Evolutionary conservation across 768 basidiomycete genomes (phyloP).

Genomic region (Collybia nuda): DNA sequence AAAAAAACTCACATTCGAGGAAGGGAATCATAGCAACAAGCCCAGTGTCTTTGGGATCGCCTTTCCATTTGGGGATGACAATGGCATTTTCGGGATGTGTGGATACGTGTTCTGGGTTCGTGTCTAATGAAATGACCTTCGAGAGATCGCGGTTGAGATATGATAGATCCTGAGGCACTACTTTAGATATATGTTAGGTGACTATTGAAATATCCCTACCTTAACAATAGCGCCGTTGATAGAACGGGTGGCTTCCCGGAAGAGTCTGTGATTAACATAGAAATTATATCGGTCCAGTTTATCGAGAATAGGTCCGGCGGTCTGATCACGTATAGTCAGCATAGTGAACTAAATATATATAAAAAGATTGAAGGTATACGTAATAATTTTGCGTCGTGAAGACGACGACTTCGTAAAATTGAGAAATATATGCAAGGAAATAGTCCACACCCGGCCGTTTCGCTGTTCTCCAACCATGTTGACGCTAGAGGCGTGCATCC

Average conservation of each 20-base stretch:
- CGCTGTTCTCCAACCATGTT: slow-evolving; percentile 95
- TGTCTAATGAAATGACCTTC: slow-evolving; percentile 87
- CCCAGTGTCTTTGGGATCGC: slow-evolving; percentile 65
- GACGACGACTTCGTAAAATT: slow-evolving; percentile 97
- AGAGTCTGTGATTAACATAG: slow-evolving; percentile 87
- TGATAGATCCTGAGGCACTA: slow-evolving; percentile 69
- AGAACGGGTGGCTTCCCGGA: slow-evolving; percentile 86
- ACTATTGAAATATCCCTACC: slow-evolving; percentile 33
- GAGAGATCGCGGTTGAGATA: slow-evolving; percentile 93
- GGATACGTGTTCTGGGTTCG: slow-evolving; percentile 71
- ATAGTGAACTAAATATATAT: not conserved
- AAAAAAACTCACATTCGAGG: slow-evolving; percentile 74
- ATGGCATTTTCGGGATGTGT: slow-evolving; percentile 90
- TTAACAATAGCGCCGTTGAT: slow-evolving; percentile 86
- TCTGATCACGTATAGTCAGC: slow-evolving; percentile 44
- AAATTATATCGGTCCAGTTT: slow-evolving; percentile 94
- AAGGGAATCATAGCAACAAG: slow-evolving; percentile 95
- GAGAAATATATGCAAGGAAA: slow-evolving; percentile 95
- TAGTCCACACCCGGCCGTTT: slow-evolving; percentile 98
- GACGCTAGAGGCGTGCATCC: slow-evolving; percentile 49
- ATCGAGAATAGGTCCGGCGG: slow-evolving; percentile 83
- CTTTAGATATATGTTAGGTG: not conserved
- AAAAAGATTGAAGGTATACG: slow-evolving; percentile 47
- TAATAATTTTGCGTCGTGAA: slow-evolving; percentile 91
- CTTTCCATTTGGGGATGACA: slow-evolving; percentile 83